These are phyloP conservation scores for Licmophora abbreviata DNA, from an alignment of 108 stramenopile species.

Conservation along the genomic window DNA sequence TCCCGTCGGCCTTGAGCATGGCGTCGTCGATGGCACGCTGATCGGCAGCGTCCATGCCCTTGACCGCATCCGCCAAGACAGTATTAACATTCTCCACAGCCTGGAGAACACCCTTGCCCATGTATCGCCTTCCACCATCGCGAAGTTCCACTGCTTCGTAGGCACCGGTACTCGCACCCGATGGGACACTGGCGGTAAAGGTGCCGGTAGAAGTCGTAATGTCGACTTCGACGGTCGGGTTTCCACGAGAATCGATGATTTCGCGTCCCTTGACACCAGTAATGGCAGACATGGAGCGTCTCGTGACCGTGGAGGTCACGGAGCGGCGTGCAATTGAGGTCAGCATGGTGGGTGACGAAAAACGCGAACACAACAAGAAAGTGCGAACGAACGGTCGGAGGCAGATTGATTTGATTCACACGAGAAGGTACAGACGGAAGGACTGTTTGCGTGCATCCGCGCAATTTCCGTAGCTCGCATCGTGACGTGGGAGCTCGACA, in stretches of 20 bases:
- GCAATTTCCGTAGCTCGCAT: too few species aligned
- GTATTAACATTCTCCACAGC: slow-evolving; percentile 96
- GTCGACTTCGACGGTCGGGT: slow-evolving; percentile 98
- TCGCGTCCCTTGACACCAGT: slow-evolving; percentile 89
- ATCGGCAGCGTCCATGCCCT: slow-evolving; percentile 90
- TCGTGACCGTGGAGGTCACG: background rate
- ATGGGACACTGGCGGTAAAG: slow-evolving; percentile 90
- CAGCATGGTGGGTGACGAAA: too few species aligned
- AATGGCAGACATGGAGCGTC: slow-evolving; percentile 50
- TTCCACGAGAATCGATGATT: slow-evolving; percentile 98
- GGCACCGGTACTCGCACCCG: slow-evolving; percentile 95
- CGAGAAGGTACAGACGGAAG: too few species aligned
- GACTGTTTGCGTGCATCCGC: too few species aligned
- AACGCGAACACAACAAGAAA: too few species aligned
- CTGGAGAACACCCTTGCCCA: slow-evolving; percentile 94
- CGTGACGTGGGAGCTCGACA: too few species aligned
- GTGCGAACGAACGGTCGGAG: too few species aligned
- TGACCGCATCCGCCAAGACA: slow-evolving; percentile 81
- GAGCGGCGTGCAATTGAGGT: slow-evolving; percentile 3
- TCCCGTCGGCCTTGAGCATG: slow-evolving; percentile 91
- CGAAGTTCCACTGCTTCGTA: slow-evolving; percentile 98
- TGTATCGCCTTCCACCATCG: slow-evolving; percentile 94
- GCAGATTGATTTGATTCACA: too few species aligned
- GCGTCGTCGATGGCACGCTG: slow-evolving; percentile 90
- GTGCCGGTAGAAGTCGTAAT: slow-evolving; percentile 78